phyloP scores from a whole-genome alignment of 306 rosid genomes.

The Canavalia ensiformis region DNA sequence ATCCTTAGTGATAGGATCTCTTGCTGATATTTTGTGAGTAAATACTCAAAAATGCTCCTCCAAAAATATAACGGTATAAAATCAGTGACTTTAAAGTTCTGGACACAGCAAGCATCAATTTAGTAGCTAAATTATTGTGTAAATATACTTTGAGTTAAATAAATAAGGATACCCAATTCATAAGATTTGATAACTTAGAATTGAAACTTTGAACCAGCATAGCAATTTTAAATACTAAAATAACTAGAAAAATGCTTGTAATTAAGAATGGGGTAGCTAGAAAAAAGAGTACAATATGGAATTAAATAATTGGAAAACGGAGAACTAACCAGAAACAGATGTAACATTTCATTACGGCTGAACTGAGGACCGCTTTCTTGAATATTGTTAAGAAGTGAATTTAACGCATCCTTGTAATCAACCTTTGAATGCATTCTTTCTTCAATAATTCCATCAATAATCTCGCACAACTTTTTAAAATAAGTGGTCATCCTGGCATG shows the following conservation, averaged over 20 bases:
- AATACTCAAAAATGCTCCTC: neutral
- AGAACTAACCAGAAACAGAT: conserved; percentile 20
- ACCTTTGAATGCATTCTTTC: conserved; percentile 25
- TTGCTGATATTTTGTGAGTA: neutral
- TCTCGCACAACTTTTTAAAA: neutral
- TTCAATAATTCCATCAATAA: conserved; percentile 43
- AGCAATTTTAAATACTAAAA: neutral
- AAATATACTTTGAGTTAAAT: neutral
- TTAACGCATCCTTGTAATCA: conserved; percentile 28
- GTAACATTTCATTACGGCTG: conserved; percentile 15
- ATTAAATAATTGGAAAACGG: neutral
- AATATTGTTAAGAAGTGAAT: conserved; percentile 24
- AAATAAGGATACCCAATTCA: neutral
- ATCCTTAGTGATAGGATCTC: neutral
- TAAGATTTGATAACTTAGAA: neutral
- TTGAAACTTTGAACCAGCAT: neutral
- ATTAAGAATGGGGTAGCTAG: neutral
- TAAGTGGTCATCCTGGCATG: neutral
- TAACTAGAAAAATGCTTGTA: neutral
- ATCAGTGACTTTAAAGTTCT: neutral
- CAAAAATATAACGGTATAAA: neutral
- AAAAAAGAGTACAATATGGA: neutral
- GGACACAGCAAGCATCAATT: neutral
- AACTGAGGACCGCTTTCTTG: neutral
- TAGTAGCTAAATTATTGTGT: neutral